These are phyloP conservation scores for Boletus tylopilopsis DNA, from an alignment of 768 basidiomycete genomes.

Conservation along the genomic window DNA sequence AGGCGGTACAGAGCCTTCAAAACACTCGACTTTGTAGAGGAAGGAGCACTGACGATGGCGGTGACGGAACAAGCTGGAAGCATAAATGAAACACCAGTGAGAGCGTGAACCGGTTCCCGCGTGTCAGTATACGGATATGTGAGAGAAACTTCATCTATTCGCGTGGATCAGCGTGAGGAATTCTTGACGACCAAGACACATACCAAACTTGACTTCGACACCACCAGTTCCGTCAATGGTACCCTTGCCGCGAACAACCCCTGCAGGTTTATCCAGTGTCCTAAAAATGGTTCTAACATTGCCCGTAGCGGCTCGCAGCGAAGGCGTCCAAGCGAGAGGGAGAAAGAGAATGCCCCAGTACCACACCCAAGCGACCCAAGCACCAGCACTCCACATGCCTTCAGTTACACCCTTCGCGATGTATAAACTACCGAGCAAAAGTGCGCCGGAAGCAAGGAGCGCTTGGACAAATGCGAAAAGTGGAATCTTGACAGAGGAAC, in stretches of 20 bases:
- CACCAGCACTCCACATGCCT: constrained; percentile 26
- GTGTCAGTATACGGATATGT: constrained; percentile 62
- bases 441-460: constrained; percentile 75
- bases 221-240: constrained; percentile 66
- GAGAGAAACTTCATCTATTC: constrained; percentile 77
- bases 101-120: constrained; percentile 50
- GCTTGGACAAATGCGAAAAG: constrained; percentile 53
- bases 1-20: constrained; percentile 88
- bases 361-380: constrained; percentile 30
- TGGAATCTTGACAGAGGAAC: constrained; percentile 1
- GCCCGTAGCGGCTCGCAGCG: constrained; percentile 73
- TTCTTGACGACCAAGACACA: constrained; percentile 15
- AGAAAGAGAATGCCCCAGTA: constrained; percentile 32
- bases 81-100: constrained; percentile 81
- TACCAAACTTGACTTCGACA: constrained; percentile 87
- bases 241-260: constrained; percentile 79
- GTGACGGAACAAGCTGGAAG: constrained; percentile 85
- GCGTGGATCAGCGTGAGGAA: background rate
- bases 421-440: constrained; percentile 60
- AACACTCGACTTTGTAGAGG: constrained; percentile 80
- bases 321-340: constrained; percentile 26
- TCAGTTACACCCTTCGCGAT: constrained; percentile 27
- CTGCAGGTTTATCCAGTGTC: constrained; percentile 76
- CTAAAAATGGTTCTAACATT: constrained; percentile 77
- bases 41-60: constrained; percentile 84